Base-by-base conservation (phyloP, 129 eudicot genomes). In the Cynara cardunculus region DNA sequence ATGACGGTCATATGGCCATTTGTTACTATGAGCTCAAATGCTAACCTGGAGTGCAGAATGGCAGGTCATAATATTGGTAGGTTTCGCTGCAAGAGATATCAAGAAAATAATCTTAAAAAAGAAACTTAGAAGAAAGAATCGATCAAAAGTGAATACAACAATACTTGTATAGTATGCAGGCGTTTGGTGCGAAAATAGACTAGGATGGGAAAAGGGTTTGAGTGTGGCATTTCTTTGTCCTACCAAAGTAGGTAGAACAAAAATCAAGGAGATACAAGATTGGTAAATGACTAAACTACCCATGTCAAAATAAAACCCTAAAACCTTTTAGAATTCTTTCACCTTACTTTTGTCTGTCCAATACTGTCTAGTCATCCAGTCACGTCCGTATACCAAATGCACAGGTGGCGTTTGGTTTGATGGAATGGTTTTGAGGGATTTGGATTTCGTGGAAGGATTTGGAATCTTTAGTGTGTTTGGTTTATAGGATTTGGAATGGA, bases 21-120 rank as follows among this genome's bases (percentile, higher is more conserved):
- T 22, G 39, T 81, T 71, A 67, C 62, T 25, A 24, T 44, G 56
- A 84, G 86, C 72, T 76, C 62, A 88, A 77, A 74, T 72, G 82
- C 93, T 83, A 79, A 95, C 99, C 99, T 92, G 97, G 97, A 66
- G 2, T 85, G 87, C 97, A 95, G 93, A 95, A 92, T 44, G 96
- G 91, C 90, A 92, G 80, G 77, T 95, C 94, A 82, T 90, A 92
- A 80, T 90, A 95, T 35, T 87, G 84, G 84, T 92, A 95, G 39
- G 97, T 89, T 87, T 95, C 99, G 81, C 99, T 95, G 99, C 96
- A 92, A 89, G 44, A 83, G 68, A 56, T 25, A 79, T 75, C 74
- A 81, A 64, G 26, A 44, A 35, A 73, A 69, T 46, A 74, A 31
- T 32, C 68, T 31, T 85, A 28, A 68, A 69, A 46, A 71, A 59